These are phyloP conservation scores for Fusarium lateritium DNA, from an alignment of 2,329 filamentous ascomycete genomes.

Conservation along the genomic window DNA sequence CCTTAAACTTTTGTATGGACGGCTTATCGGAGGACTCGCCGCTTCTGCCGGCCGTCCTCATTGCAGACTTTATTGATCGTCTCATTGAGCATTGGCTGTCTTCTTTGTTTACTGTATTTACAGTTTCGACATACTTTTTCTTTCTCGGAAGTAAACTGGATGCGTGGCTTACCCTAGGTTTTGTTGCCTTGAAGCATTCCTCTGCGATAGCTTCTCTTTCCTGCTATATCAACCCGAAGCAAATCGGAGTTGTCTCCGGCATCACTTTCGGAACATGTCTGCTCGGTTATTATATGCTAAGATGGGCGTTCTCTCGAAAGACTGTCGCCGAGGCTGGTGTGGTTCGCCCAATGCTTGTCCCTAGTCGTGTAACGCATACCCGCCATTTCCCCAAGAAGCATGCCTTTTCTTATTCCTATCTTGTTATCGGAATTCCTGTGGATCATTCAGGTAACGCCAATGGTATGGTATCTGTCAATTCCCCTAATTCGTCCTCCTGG, in stretches of 20 bases:
- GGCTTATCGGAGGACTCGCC: slow-evolving; percentile 46
- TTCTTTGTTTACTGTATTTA: neutral
- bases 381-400: slow-evolving; percentile 78
- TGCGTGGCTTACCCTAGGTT: slow-evolving; percentile 44
- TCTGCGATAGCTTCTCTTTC: slow-evolving; percentile 11
- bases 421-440: slow-evolving; percentile 77
- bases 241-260: slow-evolving; percentile 9
- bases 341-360: slow-evolving; percentile 69
- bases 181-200: slow-evolving; percentile 40
- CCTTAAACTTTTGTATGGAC: slow-evolving; percentile 47
- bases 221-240: slow-evolving; percentile 8
- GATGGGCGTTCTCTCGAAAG: neutral
- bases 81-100: slow-evolving; percentile 1
- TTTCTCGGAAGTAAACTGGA: slow-evolving; percentile 45
- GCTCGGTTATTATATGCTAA: slow-evolving; percentile 1
- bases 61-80: slow-evolving; percentile 43
- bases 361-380: slow-evolving; percentile 75
- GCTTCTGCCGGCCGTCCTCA: slow-evolving; percentile 38
- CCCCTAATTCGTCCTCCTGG: slow-evolving; percentile 37
- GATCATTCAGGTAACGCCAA: slow-evolving; percentile 70
- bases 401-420: slow-evolving; percentile 78
- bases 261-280: neutral
- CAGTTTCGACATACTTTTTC: slow-evolving; percentile 35
- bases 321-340: slow-evolving; percentile 14
- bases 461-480: slow-evolving; percentile 67